A percentile compares a stretch with the other conserved stretches of the same genome.
Conservation (phyloP, 495 filamentous ascomycete genomes). For the Daldinia grandis region DNA sequence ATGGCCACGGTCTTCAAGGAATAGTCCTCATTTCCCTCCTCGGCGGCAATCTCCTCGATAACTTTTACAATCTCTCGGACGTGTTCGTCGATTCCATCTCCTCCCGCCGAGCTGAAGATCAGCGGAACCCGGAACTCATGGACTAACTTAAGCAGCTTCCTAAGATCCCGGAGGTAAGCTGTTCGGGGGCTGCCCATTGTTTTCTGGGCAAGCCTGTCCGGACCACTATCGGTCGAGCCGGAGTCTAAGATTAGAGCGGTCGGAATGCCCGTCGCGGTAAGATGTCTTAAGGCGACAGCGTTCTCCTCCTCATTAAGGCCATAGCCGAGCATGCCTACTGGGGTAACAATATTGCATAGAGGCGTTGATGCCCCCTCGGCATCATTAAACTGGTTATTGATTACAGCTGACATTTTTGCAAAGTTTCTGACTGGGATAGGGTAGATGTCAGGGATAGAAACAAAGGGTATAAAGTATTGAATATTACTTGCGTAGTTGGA, state of each 20-base stretch:
- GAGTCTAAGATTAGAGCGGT: conserved; percentile 60
- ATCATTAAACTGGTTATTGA: conserved; percentile 1
- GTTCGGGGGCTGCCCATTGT: conserved; percentile 46
- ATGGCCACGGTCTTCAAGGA: conserved; percentile 55
- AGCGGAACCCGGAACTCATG: conserved; percentile 48
- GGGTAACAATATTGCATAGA: conserved; percentile 55
- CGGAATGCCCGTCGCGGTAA: conserved; percentile 45
- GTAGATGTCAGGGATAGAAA: not conserved
- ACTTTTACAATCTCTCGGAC: conserved; percentile 55
- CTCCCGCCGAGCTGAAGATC: conserved; percentile 58
- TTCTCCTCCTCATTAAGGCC: conserved; percentile 51
- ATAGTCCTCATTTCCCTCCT: conserved; percentile 44
- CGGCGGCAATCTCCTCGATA: conserved; percentile 37
- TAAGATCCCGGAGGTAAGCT: conserved; percentile 54
- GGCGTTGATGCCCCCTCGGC: conserved; percentile 20
- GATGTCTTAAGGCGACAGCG: conserved; percentile 28
- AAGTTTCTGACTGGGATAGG: not conserved
- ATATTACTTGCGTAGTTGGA: not conserved
- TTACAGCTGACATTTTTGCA: conserved; percentile 25
- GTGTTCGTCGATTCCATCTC: conserved; percentile 57
- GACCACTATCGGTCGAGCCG: conserved; percentile 60
- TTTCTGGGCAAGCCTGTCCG: conserved; percentile 55
- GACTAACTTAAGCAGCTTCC: conserved; percentile 45
- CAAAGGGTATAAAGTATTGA: not conserved
- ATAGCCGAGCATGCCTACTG: conserved; percentile 60